Conservation (phyloP, 2,329 filamentous ascomycete species). For the Pyricularia sp. region DNA sequence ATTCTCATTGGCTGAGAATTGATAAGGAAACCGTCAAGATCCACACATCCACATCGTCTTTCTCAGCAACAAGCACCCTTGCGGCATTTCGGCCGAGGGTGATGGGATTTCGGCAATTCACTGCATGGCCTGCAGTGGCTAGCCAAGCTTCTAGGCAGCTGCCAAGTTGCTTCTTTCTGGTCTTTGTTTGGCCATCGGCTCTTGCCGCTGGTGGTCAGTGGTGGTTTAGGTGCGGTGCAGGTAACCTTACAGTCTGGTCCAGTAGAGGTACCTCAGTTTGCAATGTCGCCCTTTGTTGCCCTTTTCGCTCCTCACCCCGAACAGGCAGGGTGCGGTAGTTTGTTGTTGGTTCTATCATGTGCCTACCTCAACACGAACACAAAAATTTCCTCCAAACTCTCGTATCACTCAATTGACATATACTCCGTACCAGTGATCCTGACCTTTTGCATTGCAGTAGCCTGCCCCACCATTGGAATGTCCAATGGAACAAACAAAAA, state of each 20-base stretch:
- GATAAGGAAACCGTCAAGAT: background rate
- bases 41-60: background rate
- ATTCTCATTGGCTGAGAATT: background rate
- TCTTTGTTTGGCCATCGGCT: background rate
- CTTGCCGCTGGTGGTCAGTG: background rate
- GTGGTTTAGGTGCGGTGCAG: background rate
- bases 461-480: background rate
- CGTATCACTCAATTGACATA: background rate
- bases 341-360: background rate
- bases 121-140: background rate
- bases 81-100: background rate
- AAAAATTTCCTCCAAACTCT: background rate
- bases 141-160: background rate
- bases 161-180: background rate
- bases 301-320: background rate
- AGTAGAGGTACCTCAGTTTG: background rate
- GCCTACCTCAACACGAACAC: background rate
- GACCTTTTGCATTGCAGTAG: background rate
- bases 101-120: background rate
- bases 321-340: background rate
- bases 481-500: background rate
- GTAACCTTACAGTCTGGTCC: background rate
- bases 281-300: background rate
- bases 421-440: background rate
- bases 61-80: background rate